Base-by-base conservation (phyloP, 2,329 filamentous ascomycete genomes). In the Epichloe coenophiala region DNA sequence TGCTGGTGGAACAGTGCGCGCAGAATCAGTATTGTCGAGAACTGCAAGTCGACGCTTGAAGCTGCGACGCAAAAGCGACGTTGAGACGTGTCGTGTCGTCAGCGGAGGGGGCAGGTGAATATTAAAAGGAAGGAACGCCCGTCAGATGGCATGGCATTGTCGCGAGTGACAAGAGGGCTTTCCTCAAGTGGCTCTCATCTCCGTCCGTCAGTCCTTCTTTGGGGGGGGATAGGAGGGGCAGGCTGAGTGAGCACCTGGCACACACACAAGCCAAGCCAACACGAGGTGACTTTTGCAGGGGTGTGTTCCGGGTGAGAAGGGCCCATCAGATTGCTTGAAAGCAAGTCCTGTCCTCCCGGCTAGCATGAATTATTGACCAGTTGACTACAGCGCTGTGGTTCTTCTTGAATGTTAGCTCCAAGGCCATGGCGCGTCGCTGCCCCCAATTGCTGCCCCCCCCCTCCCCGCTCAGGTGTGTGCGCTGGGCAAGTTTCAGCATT, bases 61-160 rank as follows among this genome's bases (percentile, higher is more conserved):
- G 45, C 35, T 45, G 50, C 50, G 50, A 48, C 42, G 41, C 42
- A 51, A 36, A 45, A 33, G 11, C 45, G 45, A 48, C 45, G 27
- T 45, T 19, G 38, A 48, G 46, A 45, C 41, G 31, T 35, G 27
- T 9, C 27, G 27, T 36, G 46, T 48, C 46, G 46, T 45, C 50
- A 42, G 36, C 50, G 45, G 50, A 5, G 17, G 50, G 41, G 45
- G 39, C 41, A 17, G 46, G 17, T 48, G 45, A 44, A 48, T 48
- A 48, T 47, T 51, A 51, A 41, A 19, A 37, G 38, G 35, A 46
- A 50, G 13, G 37, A 50, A 15, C 27, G 17, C 7, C 31, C n/a
- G 31, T 21, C n/a, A 40, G n/a, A 38, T 19, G 3, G 33, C 19
- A 42, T n/a, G 41, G 21, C 17, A 15, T 19, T 35, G 44, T 35